These are phyloP conservation scores for Phytophthora pinifolia DNA, from an alignment of 352 stramenopile genomes.

Conservation along the genomic window DNA sequence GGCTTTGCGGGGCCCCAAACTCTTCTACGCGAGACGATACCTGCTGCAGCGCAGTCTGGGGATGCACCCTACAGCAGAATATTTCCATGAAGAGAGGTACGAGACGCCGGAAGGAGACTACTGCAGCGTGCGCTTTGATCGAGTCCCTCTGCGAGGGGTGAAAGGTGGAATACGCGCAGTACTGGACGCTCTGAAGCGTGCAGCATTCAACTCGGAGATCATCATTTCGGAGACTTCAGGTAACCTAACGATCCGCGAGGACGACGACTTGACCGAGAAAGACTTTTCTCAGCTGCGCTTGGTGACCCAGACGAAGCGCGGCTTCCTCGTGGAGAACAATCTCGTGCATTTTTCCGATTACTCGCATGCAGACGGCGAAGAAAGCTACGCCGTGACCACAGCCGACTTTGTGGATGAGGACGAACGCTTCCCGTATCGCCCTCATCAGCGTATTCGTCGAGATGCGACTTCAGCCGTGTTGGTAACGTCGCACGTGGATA, in stretches of 20 bases:
- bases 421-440: slow-evolving; percentile 39
- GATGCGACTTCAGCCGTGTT: slow-evolving; percentile 37
- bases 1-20: too few relatives aligned
- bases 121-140: too few relatives aligned
- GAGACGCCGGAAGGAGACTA: too few relatives aligned
- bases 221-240: slow-evolving; percentile 53
- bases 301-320: slow-evolving; percentile 27
- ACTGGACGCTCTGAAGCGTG: slow-evolving; percentile 39
- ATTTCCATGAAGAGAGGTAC: too few relatives aligned
- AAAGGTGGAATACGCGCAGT: too few relatives aligned
- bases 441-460: slow-evolving; percentile 30
- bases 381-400: slow-evolving; percentile 13
- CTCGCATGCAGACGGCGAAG: background rate
- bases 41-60: too few relatives aligned
- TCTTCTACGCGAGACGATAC: too few relatives aligned
- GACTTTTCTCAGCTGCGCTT: slow-evolving; percentile 41
- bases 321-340: slow-evolving; percentile 40
- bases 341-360: slow-evolving; percentile 21
- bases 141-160: too few relatives aligned
- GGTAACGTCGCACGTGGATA: slow-evolving; percentile 20
- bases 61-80: too few relatives aligned
- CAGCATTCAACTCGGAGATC: too few relatives aligned
- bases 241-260: slow-evolving; percentile 53
- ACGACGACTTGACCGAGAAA: slow-evolving; percentile 45
- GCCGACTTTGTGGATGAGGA: slow-evolving; percentile 43